Evolutionary conservation across 345 rosid genomes (phyloP), one percentile per base, ranked within the genome.

Genomic region (Melaleuca alternifolia): DNA sequence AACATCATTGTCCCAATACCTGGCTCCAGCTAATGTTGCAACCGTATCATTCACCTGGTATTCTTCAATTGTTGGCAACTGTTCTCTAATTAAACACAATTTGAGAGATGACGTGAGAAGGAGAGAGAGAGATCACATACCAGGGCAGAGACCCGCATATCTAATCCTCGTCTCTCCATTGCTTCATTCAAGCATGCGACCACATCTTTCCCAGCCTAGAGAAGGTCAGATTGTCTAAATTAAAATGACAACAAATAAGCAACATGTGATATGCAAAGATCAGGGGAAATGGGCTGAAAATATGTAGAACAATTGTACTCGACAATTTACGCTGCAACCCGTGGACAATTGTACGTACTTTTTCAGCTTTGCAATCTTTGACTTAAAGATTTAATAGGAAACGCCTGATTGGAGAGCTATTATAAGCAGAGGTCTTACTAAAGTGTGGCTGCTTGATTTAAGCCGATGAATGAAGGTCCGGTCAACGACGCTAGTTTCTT

Each of bases 161-260:
- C 91, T 50, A 96, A 87, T 79, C 93, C 91, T 88, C 75, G 92
- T 86, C 93, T 90, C 85, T 93, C 92, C 95, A 94, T 94, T 44
- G 98, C 99, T 89, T 95, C 95, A 89, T 93, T 96, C 88, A 95
- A 89, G 86, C 99, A 95, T 83, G 94, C 93, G 86, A 96, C 97
- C 3, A 95, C 97, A 83, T 95, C 93, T 88, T 87, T 92, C 52
- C 98, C 98, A 51, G 95, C 94, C 98, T 96, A 90, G 77, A 88
- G 85, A 71, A 54, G 86, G 46, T 85, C 81, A 83, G 46, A 20
- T 57, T 52, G 28, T 26, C 24, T 71, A 48, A 21, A 61, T 57
- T 13, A 44, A 48, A 57, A 56, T 85, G 18, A 37, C 15, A 12
- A 85, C 24, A 85, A 26, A 37, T 10, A 71, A 71, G 79, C 48